Percentiles rank a stretch among this genome's conserved stretches.
Conservation (phyloP, 192 early-diverging fungal genomes). For the Podila verticillata region DNA sequence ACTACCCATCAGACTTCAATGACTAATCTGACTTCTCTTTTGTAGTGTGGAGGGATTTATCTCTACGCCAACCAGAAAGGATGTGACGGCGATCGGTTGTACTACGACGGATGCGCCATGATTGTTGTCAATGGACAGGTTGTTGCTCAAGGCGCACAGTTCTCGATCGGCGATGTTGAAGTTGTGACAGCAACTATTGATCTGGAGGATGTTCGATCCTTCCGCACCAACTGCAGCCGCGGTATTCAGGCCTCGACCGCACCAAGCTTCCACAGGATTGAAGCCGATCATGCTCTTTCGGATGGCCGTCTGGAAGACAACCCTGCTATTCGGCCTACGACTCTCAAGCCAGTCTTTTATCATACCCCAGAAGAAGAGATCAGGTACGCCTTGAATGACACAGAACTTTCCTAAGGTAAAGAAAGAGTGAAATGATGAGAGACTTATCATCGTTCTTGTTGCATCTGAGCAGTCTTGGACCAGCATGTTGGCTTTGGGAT, state of each 20-base stretch:
- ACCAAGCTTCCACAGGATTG: slow-evolving; percentile 72
- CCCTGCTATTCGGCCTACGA: slow-evolving; percentile 59
- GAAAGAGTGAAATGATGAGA: background rate
- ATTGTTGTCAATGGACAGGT: slow-evolving; percentile 91
- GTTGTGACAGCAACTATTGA: slow-evolving; percentile 93
- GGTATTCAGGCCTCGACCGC: slow-evolving; percentile 80
- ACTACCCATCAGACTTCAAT: slow-evolving; percentile 5
- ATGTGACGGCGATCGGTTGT: slow-evolving; percentile 97
- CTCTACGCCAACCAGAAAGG: slow-evolving; percentile 97
- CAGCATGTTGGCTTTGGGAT: slow-evolving; percentile 99
- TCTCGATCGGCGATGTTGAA: slow-evolving; percentile 94
- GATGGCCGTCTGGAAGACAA: slow-evolving; percentile 49
- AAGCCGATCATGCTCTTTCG: slow-evolving; percentile 67
- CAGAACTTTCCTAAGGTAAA: background rate
- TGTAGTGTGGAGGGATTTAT: slow-evolving; percentile 90
- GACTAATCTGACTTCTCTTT: background rate
- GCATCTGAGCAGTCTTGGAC: slow-evolving; percentile 70
- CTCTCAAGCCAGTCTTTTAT: slow-evolving; percentile 58
- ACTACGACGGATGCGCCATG: slow-evolving; percentile 95
- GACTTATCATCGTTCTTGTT: background rate
- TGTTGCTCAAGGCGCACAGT: slow-evolving; percentile 91
- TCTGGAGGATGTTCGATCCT: slow-evolving; percentile 87
- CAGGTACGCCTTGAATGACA: slow-evolving; percentile 38
- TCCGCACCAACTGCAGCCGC: slow-evolving; percentile 77
- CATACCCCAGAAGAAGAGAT: slow-evolving; percentile 93